Evolutionary conservation across 345 rosid genomes (phyloP).

Genomic region (Lumnitzera racemosa): DNA sequence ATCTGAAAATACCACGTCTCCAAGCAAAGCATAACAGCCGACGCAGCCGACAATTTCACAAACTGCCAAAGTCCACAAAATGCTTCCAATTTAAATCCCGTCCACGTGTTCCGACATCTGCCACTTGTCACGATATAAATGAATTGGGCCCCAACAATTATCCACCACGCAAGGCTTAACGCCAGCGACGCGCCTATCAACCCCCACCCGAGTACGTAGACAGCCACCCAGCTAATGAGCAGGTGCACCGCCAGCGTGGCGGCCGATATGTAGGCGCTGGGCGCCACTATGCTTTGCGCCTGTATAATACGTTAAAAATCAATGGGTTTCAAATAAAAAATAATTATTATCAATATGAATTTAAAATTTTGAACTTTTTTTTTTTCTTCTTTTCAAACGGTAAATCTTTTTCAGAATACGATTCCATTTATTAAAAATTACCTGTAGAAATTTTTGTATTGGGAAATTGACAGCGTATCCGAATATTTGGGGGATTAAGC

Average conservation of each 20-base stretch:
- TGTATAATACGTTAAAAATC: conserved; percentile 29
- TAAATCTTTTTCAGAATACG: too few species aligned
- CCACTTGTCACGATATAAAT: conserved; percentile 39
- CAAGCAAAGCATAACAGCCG: conserved; percentile 87
- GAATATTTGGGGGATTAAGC: conserved; percentile 72
- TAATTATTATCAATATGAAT: not conserved
- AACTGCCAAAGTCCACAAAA: conserved; percentile 70
- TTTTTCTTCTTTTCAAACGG: too few species aligned
- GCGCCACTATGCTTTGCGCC: conserved; percentile 54
- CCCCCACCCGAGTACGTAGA: conserved; percentile 33
- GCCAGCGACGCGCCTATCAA: conserved; percentile 60
- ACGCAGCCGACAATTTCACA: conserved; percentile 55
- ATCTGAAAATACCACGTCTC: conserved; percentile 87
- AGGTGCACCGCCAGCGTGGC: conserved; percentile 41
- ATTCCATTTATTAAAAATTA: conserved; percentile 38
- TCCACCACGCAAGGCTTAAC: conserved; percentile 82
- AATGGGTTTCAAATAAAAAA: not conserved
- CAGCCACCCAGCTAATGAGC: conserved; percentile 42
- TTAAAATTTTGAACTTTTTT: too few species aligned
- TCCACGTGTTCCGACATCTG: conserved; percentile 58
- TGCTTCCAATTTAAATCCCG: conserved; percentile 45
- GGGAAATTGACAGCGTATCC: conserved; percentile 70
- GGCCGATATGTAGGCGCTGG: conserved; percentile 64
- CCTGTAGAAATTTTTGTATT: conserved; percentile 60
- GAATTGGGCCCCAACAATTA: conserved; percentile 55